Base-by-base conservation (phyloP, 306 rosid genomes). In the Mimosa bimucronata region DNA sequence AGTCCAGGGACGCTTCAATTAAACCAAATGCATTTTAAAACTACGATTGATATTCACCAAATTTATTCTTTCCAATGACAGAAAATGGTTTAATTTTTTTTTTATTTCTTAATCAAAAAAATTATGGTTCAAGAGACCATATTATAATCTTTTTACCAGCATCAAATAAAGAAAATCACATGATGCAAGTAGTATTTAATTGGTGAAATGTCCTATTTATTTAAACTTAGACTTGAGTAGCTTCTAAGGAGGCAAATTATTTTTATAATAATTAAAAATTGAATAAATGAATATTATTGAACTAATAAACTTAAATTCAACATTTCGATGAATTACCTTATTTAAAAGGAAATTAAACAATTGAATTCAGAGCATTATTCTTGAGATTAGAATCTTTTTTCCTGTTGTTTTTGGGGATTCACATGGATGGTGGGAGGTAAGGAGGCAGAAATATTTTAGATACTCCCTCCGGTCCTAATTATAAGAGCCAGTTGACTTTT, bases 371-470 rank as follows among this genome's bases (percentile, higher is more conserved):
- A 1, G 42, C 44, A 65, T 68, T 28, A 13, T 8, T 78, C n/a
- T 67, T 57, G 13, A 60, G 40, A 57, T 14, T 70, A 7, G 4
- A 61, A 0, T 2, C 9, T 1, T 29, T 58, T 42, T 26, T 7
- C 6, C 11, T 2, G 1, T 9, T 21, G 11, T 38, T 1, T 28
- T 29, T 21, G 12, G 4, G 7, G n/a, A 25, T 21, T 62, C 83
- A 78, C 85, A 62, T 70, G 83, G 21, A 50, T 16, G 66, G 75
- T 58, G 48, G n/a, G n/a, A 29, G n/a, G 45, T 9, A 76, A 37
- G 60, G 67, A 29, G 37, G 60, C 45, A 44, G 46, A 66, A 79
- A 67, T 85, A 37, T 81, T 64, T 64, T 55, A 66, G 81, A 53
- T 71, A n/a, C n/a, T n/a, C n/a, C n/a, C n/a, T n/a, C n/a, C n/a